Percentiles rank a stretch among this genome's conserved stretches.
phyloP scores from a whole-genome alignment of 2,329 filamentous ascomycete genomes.

The Plectosphaerella plurivora region DNA sequence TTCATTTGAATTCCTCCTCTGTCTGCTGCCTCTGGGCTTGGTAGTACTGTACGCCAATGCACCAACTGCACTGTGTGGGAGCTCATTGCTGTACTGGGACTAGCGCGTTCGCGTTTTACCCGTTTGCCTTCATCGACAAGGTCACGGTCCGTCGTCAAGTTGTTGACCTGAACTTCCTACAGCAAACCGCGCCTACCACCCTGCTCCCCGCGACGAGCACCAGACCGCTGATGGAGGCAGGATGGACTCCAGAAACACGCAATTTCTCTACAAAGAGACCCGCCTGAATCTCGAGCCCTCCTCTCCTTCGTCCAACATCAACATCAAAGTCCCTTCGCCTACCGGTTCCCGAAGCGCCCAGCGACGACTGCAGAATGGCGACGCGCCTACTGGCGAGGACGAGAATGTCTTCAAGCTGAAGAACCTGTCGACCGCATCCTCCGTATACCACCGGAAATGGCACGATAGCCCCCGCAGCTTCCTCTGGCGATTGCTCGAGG shows the following conservation, averaged over 20 bases:
- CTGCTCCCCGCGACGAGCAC: slow-evolving; percentile 3
- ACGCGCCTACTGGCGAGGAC: slow-evolving; percentile 48
- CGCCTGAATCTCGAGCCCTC: slow-evolving; percentile 76
- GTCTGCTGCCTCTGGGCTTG: no score
- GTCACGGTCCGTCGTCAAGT: neutral
- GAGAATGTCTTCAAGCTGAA: slow-evolving; percentile 69
- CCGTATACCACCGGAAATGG: slow-evolving; percentile 78
- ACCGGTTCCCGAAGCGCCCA: slow-evolving; percentile 36
- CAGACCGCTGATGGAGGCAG: slow-evolving; percentile 52
- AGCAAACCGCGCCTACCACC: slow-evolving; percentile 6
- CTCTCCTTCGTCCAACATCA: slow-evolving; percentile 63
- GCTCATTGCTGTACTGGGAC: slow-evolving; percentile 14
- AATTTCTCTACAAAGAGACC: slow-evolving; percentile 80
- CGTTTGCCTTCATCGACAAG: neutral
- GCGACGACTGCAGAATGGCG: slow-evolving; percentile 28
- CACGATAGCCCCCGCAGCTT: slow-evolving; percentile 77
- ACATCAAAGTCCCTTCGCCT: slow-evolving; percentile 61
- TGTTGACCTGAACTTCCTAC: slow-evolving; percentile 10
- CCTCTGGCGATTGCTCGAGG: slow-evolving; percentile 84
- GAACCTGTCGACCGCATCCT: slow-evolving; percentile 72
- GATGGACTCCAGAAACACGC: slow-evolving; percentile 60
- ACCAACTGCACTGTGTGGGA: neutral
- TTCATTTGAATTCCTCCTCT: no score
- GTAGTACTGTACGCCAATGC: no score
- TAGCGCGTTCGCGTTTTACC: slow-evolving; percentile 9